These are phyloP conservation scores for Hygrophorus russula DNA, from an alignment of 768 basidiomycete species.

Conservation along the genomic window DNA sequence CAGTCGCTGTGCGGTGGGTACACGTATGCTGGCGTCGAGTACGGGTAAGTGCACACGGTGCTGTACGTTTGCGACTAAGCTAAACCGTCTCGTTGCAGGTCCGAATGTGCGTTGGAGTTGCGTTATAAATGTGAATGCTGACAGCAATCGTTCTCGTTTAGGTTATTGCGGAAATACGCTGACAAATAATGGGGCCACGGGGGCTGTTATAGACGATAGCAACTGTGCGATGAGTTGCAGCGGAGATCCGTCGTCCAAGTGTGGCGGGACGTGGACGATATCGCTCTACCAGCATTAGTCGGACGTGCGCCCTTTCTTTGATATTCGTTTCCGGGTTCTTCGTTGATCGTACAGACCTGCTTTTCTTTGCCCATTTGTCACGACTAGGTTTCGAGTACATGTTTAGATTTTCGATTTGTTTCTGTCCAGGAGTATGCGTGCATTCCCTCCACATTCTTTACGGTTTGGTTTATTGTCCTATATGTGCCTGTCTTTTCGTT, in stretches of 20 bases:
- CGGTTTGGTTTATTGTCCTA: too few species aligned
- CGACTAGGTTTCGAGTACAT: too few species aligned
- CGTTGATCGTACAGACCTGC: too few species aligned
- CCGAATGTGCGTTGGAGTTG: too few species aligned
- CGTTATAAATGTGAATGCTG: slow-evolving; percentile 1
- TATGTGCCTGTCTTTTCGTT: too few species aligned
- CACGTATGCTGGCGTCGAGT: slow-evolving; percentile 22
- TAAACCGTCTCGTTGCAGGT: neutral
- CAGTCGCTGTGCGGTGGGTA: slow-evolving; percentile 20
- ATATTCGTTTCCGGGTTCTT: too few species aligned
- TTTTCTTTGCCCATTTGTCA: too few species aligned
- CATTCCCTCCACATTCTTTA: too few species aligned
- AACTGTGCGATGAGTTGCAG: slow-evolving; percentile 13
- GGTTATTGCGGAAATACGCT: slow-evolving; percentile 19
- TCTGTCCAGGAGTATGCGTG: too few species aligned
- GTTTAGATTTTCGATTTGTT: too few species aligned
- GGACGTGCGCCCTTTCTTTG: too few species aligned
- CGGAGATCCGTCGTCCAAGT: slow-evolving; percentile 9
- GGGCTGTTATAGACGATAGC: slow-evolving; percentile 11
- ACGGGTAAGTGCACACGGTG: slow-evolving; percentile 17
- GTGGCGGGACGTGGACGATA: slow-evolving; percentile 11
- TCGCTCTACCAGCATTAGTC: slow-evolving; percentile 7
- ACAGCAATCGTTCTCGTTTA: slow-evolving; percentile 3
- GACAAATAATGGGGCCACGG: slow-evolving; percentile 21
- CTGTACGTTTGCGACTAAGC: neutral